Evolutionary conservation across 108 stramenopile genomes (phyloP).

Genomic region (Cyclotella sp.): DNA sequence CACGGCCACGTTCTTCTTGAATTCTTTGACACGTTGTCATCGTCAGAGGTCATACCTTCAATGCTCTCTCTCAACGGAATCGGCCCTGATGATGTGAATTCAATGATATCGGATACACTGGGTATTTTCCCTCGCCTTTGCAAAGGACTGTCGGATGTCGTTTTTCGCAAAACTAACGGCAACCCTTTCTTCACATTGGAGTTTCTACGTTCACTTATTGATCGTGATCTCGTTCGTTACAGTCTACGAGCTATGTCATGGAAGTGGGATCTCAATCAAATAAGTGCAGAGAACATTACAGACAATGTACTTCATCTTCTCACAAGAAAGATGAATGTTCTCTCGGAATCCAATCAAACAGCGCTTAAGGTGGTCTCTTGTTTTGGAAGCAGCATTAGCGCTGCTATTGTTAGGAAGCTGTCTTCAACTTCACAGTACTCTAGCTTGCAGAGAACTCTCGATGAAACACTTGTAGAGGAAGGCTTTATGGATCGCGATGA

Average conservation of each 20-base stretch:
- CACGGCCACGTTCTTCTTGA: too few relatives aligned
- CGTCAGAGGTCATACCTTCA: conserved; percentile 4
- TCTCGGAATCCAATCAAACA: conserved; percentile 24
- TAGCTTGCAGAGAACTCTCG: conserved; percentile 7
- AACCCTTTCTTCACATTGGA: too few relatives aligned
- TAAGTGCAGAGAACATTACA: too few relatives aligned
- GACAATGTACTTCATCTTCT: conserved; percentile 56
- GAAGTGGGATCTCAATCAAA: conserved; percentile 38
- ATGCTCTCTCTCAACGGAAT: conserved; percentile 26
- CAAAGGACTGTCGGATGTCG: conserved; percentile 11
- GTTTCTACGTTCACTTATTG: conserved; percentile 38
- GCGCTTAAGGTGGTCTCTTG: too few relatives aligned
- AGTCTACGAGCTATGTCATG: conserved; percentile 20
- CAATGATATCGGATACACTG: conserved; percentile 40
- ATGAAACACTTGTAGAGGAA: conserved; percentile 16
- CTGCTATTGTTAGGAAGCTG: conserved; percentile 7
- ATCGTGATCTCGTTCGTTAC: conserved; percentile 10
- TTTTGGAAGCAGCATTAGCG: conserved; percentile 32
- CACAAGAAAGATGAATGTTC: conserved; percentile 32
- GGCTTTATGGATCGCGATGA: conserved; percentile 29
- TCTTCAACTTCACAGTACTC: conserved; percentile 3
- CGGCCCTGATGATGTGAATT: too few relatives aligned
- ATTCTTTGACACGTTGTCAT: conserved; percentile 3
- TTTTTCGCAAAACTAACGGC: too few relatives aligned
- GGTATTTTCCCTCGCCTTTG: conserved; percentile 32